A percentile compares a stretch with the other conserved stretches of the same genome.
phyloP scores from a whole-genome alignment of 305 asterid genomes.

The Solanum hybrid region DNA sequence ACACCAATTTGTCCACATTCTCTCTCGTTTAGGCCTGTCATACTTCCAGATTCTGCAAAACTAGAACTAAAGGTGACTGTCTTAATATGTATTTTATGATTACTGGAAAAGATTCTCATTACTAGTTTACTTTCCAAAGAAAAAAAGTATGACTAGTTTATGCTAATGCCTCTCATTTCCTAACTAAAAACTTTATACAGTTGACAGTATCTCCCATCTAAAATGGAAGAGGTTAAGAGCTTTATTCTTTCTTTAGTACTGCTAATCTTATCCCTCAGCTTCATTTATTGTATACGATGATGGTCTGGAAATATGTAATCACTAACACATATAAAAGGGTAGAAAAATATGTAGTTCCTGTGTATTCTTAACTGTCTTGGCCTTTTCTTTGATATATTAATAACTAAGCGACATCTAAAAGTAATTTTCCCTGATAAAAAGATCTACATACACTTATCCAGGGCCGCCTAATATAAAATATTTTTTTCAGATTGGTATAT shows the following conservation, averaged over 20 bases:
- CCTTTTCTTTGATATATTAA: neutral
- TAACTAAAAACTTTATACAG: neutral
- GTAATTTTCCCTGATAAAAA: neutral
- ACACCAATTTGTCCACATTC: conserved; percentile 98
- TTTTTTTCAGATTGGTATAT: neutral
- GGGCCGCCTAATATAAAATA: neutral
- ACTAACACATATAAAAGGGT: neutral
- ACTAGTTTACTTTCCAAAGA: neutral
- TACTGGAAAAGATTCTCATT: neutral
- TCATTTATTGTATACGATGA: neutral
- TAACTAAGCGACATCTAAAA: neutral
- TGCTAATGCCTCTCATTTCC: neutral
- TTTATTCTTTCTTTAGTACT: neutral
- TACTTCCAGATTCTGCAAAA: conserved; percentile 95
- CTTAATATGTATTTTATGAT: conserved; percentile 1
- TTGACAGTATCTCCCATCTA: neutral
- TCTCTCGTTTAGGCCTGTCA: conserved; percentile 94
- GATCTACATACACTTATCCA: neutral
- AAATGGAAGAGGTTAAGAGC: neutral
- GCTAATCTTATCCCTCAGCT: neutral
- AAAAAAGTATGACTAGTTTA: neutral
- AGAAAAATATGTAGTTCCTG: neutral
- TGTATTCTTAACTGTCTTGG: neutral
- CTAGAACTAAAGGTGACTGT: conserved; percentile 77
- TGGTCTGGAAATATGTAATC: neutral